Evolutionary conservation across 805 yeast species (phyloP).

Genomic region (Kazachstania taianensis): DNA sequence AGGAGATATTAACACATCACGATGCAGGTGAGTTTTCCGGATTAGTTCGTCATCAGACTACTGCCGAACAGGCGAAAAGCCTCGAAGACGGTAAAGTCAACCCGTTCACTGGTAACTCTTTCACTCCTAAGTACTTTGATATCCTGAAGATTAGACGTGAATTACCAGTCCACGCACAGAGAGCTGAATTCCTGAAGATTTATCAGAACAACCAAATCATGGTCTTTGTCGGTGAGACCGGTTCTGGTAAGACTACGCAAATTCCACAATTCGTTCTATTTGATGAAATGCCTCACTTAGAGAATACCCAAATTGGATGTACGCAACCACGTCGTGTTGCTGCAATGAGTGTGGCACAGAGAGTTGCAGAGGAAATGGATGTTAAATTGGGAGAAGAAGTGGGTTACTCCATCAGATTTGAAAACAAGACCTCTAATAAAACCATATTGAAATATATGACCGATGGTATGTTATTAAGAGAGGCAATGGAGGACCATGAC

Average conservation of each 20-base stretch:
- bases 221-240: slow-evolving; percentile 99
- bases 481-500: slow-evolving; percentile 93
- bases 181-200: slow-evolving; percentile 75
- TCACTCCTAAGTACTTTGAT: slow-evolving; percentile 59
- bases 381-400: slow-evolving; percentile 88
- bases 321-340: slow-evolving; percentile 97
- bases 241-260: slow-evolving; percentile 98
- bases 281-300: slow-evolving; percentile 86
- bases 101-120: slow-evolving; percentile 67
- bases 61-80: slow-evolving; percentile 48
- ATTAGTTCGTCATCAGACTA: slow-evolving; percentile 50
- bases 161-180: slow-evolving; percentile 88
- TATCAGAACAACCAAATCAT: slow-evolving; percentile 85
- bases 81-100: slow-evolving; percentile 53
- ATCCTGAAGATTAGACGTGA: slow-evolving; percentile 74
- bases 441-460: slow-evolving; percentile 94
- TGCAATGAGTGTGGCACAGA: slow-evolving; percentile 95
- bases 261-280: slow-evolving; percentile 88
- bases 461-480: slow-evolving; percentile 95
- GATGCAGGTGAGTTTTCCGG: slow-evolving; percentile 57
- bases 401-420: slow-evolving; percentile 91
- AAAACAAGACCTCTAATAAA: slow-evolving; percentile 69
- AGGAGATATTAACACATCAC: slow-evolving; percentile 38
- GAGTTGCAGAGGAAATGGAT: slow-evolving; percentile 97
- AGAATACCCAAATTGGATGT: slow-evolving; percentile 84